These are phyloP conservation scores for Trametes versicolor DNA, from an alignment of 1,284 basidiomycete genomes.

Conservation along the genomic window DNA sequence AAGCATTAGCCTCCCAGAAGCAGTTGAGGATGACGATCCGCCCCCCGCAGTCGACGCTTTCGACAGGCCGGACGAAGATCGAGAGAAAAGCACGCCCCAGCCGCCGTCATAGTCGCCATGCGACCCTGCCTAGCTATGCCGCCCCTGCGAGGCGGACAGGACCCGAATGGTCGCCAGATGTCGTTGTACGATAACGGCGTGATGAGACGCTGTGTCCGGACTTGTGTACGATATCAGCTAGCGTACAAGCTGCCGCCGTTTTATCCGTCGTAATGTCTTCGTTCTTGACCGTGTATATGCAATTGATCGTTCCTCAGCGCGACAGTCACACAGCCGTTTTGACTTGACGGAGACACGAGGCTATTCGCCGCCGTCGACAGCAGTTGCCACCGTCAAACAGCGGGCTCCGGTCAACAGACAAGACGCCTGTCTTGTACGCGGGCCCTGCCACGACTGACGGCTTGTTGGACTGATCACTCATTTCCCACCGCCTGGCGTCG, in stretches of 20 bases:
- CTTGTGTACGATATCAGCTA: constrained; percentile 22
- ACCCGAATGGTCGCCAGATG: neutral
- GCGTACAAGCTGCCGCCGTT: constrained; percentile 11
- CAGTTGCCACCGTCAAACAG: neutral
- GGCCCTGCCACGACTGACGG: neutral
- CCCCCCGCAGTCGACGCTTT: neutral
- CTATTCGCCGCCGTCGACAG: constrained; percentile 1
- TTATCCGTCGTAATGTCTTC: constrained; percentile 14
- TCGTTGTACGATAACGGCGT: constrained; percentile 2
- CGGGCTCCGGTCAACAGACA: neutral
- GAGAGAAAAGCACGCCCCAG: constrained; percentile 24
- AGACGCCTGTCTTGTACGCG: neutral
- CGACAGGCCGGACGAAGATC: neutral
- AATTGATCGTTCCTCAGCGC: constrained; percentile 4
- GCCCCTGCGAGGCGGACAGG: neutral
- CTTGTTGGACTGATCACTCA: neutral
- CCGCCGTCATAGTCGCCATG: constrained; percentile 14
- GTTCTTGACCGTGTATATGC: constrained; percentile 7
- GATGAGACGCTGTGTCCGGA: constrained; percentile 2
- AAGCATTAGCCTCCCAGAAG: constrained; percentile 33
- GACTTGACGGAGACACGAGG: neutral
- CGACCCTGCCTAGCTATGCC: neutral
- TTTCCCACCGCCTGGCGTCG: neutral
- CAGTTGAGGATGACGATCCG: constrained; percentile 29
- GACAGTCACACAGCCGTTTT: neutral